phyloP scores from a whole-genome alignment of 768 basidiomycete genomes.

The Lepiota venenata region DNA sequence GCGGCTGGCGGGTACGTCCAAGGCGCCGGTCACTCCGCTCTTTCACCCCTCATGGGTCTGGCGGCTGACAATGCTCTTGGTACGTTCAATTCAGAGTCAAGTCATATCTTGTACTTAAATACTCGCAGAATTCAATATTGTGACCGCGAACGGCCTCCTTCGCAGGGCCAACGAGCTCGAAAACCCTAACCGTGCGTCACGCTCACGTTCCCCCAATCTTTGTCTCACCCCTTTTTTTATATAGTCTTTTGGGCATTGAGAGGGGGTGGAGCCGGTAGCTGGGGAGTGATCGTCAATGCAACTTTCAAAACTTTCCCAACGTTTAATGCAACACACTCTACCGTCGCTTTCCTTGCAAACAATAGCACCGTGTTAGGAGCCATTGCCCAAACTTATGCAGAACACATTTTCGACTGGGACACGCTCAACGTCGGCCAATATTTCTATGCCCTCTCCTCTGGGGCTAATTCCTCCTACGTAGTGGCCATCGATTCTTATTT shows the following conservation, averaged over 20 bases:
- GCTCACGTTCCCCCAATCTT: not conserved
- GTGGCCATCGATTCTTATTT: not conserved
- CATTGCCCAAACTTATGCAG: constrained; percentile 26
- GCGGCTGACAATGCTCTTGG: constrained; percentile 20
- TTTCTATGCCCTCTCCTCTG: constrained; percentile 15
- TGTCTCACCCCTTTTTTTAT: not conserved
- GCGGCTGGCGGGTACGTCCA: constrained; percentile 26
- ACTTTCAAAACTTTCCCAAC: constrained; percentile 32
- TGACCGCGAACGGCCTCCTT: constrained; percentile 26
- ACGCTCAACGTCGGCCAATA: constrained; percentile 26
- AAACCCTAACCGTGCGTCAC: constrained; percentile 20
- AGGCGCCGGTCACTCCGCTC: constrained; percentile 26
- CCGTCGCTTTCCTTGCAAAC: constrained; percentile 14
- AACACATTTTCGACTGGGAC: constrained; percentile 35
- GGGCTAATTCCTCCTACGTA: too few relatives aligned
- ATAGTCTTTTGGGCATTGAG: constrained; percentile 27
- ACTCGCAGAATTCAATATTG: constrained; percentile 23
- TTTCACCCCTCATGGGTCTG: constrained; percentile 23
- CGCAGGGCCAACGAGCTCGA: constrained; percentile 21
- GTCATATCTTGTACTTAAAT: not conserved
- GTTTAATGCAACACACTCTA: constrained; percentile 24
- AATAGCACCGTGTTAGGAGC: constrained; percentile 16
- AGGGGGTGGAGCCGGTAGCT: constrained; percentile 29
- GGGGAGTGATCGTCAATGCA: constrained; percentile 34
- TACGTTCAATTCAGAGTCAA: not conserved